phyloP scores from a whole-genome alignment of 75 land plant genomes.

The Pinus taeda region DNA sequence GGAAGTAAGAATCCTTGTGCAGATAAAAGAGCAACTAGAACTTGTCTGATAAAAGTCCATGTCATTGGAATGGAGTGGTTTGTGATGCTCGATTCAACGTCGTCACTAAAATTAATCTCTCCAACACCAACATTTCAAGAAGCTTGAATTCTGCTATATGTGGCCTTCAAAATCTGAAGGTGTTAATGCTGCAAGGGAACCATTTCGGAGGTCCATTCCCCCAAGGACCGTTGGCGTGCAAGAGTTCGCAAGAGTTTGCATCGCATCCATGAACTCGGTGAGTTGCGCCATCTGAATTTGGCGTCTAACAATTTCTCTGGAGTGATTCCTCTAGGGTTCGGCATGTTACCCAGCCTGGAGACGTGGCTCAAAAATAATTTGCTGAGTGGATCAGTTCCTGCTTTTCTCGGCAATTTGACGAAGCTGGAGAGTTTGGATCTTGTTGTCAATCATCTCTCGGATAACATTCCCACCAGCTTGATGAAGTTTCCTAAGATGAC shows the following conservation, averaged over 20 bases:
- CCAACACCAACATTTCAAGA: slow-evolving; percentile 56
- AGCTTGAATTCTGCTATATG: slow-evolving; percentile 29
- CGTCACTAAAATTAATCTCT: slow-evolving; percentile 34
- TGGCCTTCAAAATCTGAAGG: no score
- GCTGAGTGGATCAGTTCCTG: slow-evolving; percentile 49
- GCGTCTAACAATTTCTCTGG: slow-evolving; percentile 69
- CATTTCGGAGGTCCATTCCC: slow-evolving; percentile 48
- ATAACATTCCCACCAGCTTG: slow-evolving; percentile 31
- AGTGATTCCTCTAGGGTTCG: slow-evolving; percentile 46
- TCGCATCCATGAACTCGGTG: slow-evolving; percentile 27
- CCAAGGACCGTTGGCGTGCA: slow-evolving; percentile 10
- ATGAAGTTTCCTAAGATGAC: slow-evolving; percentile 40
- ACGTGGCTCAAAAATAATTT: slow-evolving; percentile 49
- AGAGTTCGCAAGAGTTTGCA: slow-evolving; percentile 21
- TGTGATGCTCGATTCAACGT: slow-evolving; percentile 13
- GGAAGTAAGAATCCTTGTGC: no score
- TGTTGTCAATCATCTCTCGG: slow-evolving; percentile 38
- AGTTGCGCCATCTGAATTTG: slow-evolving; percentile 48
- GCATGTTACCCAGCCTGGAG: slow-evolving; percentile 25
- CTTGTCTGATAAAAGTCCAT: slow-evolving; percentile 10
- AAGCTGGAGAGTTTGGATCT: slow-evolving; percentile 33
- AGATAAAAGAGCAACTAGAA: slow-evolving; percentile 10
- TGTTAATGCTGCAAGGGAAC: no score
- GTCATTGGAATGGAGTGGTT: slow-evolving; percentile 32
- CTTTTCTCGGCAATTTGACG: slow-evolving; percentile 46